Evolutionary conservation across 1,284 basidiomycete genomes (phyloP).

Genomic region (Thelephora terrestris): DNA sequence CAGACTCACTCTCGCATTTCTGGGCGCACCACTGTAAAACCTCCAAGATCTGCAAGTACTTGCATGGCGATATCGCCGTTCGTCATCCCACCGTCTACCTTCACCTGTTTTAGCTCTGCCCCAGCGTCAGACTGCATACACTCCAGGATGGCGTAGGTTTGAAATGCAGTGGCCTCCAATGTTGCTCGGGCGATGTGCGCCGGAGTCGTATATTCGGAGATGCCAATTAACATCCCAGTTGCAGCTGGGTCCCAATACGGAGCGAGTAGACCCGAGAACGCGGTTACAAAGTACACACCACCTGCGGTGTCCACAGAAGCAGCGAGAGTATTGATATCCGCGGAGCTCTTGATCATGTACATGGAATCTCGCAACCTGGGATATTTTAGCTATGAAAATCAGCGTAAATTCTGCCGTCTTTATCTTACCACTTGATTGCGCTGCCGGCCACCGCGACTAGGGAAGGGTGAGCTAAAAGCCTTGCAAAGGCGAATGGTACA

Average conservation of each 20-base stretch:
- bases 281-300: conserved; percentile 97
- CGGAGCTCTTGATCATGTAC: conserved; percentile 70
- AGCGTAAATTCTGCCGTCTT: neutral
- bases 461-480: conserved; percentile 5
- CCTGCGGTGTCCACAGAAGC: conserved; percentile 72
- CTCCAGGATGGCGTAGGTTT: conserved; percentile 91
- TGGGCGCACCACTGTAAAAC: conserved; percentile 85
- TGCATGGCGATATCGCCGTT: conserved; percentile 88
- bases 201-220: conserved; percentile 90
- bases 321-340: conserved; percentile 82
- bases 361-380: conserved; percentile 81
- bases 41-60: conserved; percentile 87
- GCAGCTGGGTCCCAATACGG: conserved; percentile 91
- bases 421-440: conserved; percentile 77
- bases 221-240: conserved; percentile 73
- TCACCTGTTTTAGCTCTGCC: conserved; percentile 68
- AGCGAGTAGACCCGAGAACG: conserved; percentile 86
- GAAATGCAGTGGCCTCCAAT: conserved; percentile 83
- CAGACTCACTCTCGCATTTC: conserved; percentile 89
- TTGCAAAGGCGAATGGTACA: neutral
- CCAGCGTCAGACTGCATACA: conserved; percentile 85
- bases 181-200: conserved; percentile 92
- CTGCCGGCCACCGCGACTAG: conserved; percentile 89
- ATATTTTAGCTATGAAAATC: conserved; percentile 2
- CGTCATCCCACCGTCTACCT: conserved; percentile 93